Conservation (phyloP, 768 basidiomycete genomes). For the Neoboletus subvelutipes region DNA sequence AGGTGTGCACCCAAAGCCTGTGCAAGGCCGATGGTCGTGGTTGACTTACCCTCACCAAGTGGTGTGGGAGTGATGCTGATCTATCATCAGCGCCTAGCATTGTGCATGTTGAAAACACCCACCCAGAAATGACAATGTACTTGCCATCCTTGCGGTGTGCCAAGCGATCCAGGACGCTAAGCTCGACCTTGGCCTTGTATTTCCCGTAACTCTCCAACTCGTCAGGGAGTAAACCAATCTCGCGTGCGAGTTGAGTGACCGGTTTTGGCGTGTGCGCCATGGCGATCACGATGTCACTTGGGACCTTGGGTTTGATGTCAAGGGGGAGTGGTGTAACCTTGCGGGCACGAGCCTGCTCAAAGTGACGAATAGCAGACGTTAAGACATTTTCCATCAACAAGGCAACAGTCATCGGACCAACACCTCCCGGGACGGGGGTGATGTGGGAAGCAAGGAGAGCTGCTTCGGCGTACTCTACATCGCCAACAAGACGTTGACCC, state of each 20-base stretch:
- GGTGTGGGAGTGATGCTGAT: conserved; percentile 92
- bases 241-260: conserved; percentile 75
- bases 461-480: conserved; percentile 87
- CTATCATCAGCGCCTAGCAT: neutral
- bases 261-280: conserved; percentile 93
- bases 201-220: conserved; percentile 94
- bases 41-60: conserved; percentile 97
- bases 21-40: conserved; percentile 94
- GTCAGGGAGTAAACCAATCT: conserved; percentile 82
- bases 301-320: conserved; percentile 80
- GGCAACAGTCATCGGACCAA: conserved; percentile 99
- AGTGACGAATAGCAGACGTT: conserved; percentile 77
- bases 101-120: conserved; percentile 20
- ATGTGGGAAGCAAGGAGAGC: conserved; percentile 79
- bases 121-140: conserved; percentile 95
- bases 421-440: conserved; percentile 97
- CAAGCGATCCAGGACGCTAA: conserved; percentile 82
- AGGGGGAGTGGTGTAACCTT: conserved; percentile 80
- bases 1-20: conserved; percentile 96
- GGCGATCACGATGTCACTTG: conserved; percentile 95
- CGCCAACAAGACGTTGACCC: conserved; percentile 93
- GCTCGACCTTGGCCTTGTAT: conserved; percentile 96
- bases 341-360: conserved; percentile 63
- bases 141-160: conserved; percentile 87
- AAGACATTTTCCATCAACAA: conserved; percentile 96